Evolutionary conservation across 2,329 filamentous ascomycete species (phyloP), one percentile per base, ranked within the genome.

Genomic region (Claviceps humidiphila): DNA sequence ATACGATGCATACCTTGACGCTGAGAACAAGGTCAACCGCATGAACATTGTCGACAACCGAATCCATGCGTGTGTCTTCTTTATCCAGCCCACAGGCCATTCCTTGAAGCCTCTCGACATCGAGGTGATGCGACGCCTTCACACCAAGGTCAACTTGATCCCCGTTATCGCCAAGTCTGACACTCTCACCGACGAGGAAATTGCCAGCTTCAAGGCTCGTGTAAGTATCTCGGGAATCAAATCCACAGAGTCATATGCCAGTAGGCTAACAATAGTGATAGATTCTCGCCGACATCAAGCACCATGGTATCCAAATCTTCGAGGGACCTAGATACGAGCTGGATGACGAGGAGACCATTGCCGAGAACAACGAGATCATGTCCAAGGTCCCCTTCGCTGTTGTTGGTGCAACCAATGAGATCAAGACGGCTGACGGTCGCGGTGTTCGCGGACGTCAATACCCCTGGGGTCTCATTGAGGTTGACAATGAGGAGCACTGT

Each of bases 41-140:
- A 95, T 96, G 84, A 98, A 98, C 80, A 97, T 97, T 70, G 86
- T 98, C 57, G 93, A 98, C 75, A 98, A 97, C 80, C 87, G 93
- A 63, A 94, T 98, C 58, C 93, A 98, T 65, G 93, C 93, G 53
- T 97, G 94, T 65, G 93, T 98, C 57, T 98, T 96, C 82, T 98
- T 98, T 77, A 96, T 98, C 64, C 91, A 98, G 75, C 93, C 93
- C 60, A 98, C 93, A 37, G 93, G 93, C 56, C 93, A 98, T 78
- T 95, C 93, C 38, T 77, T 98, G 66, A 98, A 98, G 84, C 93
- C 93, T 58, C 78, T 98, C 59, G 93, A 98, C 67, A 95, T 98
- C 59, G 93, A 98, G 76, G 93, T 98, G 59, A 98, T 98, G 93
- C 90, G 91, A 72, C 86, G 93, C 67, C 84, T 98, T 57, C 93